phyloP scores from a whole-genome alignment of 1,284 basidiomycete species.

The Ceraceosorus guamensis region DNA sequence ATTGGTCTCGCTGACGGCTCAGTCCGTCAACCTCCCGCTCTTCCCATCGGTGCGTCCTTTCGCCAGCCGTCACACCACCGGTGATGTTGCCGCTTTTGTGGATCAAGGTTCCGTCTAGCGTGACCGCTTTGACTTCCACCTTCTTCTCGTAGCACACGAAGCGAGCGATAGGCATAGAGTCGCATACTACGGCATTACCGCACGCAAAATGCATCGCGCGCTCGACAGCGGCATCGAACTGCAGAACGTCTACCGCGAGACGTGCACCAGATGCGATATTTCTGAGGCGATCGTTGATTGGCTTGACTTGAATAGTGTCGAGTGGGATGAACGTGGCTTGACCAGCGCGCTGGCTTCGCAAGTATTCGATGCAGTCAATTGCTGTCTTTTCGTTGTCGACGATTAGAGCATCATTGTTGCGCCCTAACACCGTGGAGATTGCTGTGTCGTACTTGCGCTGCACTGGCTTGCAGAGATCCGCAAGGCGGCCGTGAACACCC shows the following conservation, averaged over 20 bases:
- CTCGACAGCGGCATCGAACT: conserved; percentile 53
- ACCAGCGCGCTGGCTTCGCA: conserved; percentile 87
- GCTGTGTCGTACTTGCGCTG: conserved; percentile 86
- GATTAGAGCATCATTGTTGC: conserved; percentile 90
- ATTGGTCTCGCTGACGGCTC: conserved; percentile 57
- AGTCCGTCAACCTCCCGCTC: conserved; percentile 88
- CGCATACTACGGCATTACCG: conserved; percentile 88
- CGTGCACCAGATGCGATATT: conserved; percentile 83
- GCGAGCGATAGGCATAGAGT: conserved; percentile 83
- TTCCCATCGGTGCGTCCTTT: conserved; percentile 58
- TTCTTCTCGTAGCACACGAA: conserved; percentile 86
- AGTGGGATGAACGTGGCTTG: conserved; percentile 96
- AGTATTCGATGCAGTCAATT: conserved; percentile 94
- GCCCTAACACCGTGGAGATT: conserved; percentile 86
- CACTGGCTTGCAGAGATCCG: conserved; percentile 87
- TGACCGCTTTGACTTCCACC: conserved; percentile 95
- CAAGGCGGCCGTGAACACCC: conserved; percentile 63
- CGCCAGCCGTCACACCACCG: conserved; percentile 66
- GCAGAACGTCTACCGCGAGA: conserved; percentile 80
- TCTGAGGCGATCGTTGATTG: conserved; percentile 87
- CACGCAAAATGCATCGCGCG: conserved; percentile 93
- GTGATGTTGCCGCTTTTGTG: conserved; percentile 97
- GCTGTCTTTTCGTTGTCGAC: conserved; percentile 94
- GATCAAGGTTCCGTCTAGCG: conserved; percentile 90
- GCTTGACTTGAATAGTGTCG: conserved; percentile 88